Conservation (phyloP, 352 stramenopile species). For the Bremia lactucae region DNA sequence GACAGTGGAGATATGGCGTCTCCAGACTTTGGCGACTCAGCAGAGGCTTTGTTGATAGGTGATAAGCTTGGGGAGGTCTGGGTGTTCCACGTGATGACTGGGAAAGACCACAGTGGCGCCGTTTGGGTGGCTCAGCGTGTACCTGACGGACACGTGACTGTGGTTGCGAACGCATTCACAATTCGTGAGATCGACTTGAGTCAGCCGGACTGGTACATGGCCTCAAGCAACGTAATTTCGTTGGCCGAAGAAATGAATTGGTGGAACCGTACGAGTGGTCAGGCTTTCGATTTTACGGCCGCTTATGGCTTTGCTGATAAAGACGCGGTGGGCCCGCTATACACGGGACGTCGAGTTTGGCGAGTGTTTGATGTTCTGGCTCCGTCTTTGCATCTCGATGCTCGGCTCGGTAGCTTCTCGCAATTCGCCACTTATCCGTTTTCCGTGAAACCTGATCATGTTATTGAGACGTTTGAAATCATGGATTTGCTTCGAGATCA, state of each 20-base stretch:
- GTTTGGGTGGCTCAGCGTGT: slow-evolving; percentile 91
- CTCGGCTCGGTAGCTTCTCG: slow-evolving; percentile 46
- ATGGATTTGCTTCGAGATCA: slow-evolving; percentile 83
- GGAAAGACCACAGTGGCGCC: slow-evolving; percentile 70
- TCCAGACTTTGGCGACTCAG: slow-evolving; percentile 59
- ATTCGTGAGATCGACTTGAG: slow-evolving; percentile 83
- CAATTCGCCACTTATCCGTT: slow-evolving; percentile 84
- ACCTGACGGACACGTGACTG: slow-evolving; percentile 80
- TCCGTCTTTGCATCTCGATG: slow-evolving; percentile 63
- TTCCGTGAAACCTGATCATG: slow-evolving; percentile 64
- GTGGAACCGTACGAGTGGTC: slow-evolving; percentile 45
- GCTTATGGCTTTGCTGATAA: slow-evolving; percentile 58
- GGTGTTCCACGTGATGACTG: slow-evolving; percentile 92
- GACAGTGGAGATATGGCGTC: slow-evolving; percentile 53
- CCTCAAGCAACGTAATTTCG: slow-evolving; percentile 76
- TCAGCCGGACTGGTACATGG: slow-evolving; percentile 80
- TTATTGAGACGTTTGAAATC: slow-evolving; percentile 51
- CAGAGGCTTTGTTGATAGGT: slow-evolving; percentile 79
- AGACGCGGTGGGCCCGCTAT: slow-evolving; percentile 50
- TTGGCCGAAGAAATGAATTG: slow-evolving; percentile 81
- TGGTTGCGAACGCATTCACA: slow-evolving; percentile 89
- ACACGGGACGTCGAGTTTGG: slow-evolving; percentile 82
- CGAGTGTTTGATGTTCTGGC: slow-evolving; percentile 74
- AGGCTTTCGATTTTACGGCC: slow-evolving; percentile 60
- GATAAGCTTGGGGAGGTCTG: slow-evolving; percentile 86